Evolutionary conservation across 768 basidiomycete genomes (phyloP).

Genomic region (Boletus sensibilis): DNA sequence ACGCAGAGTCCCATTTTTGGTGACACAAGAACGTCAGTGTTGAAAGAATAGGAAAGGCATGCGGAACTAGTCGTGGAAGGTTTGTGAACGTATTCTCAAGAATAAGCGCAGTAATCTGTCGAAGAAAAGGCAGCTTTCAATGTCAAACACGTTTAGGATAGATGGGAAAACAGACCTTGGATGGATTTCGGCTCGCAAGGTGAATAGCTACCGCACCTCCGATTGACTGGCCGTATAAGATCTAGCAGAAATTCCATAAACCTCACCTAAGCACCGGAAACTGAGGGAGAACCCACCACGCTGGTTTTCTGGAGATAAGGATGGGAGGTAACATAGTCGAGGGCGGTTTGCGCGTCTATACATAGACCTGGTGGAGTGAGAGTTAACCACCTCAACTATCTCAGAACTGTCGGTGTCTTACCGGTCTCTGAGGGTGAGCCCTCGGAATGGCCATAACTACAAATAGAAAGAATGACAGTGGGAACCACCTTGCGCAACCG

Average conservation of each 20-base stretch:
- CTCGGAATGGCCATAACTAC: conserved; percentile 84
- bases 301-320: conserved; percentile 62
- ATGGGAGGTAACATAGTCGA: conserved; percentile 70
- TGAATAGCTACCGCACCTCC: conserved; percentile 93
- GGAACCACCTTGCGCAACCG: neutral
- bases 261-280: neutral
- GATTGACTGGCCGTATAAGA: conserved; percentile 83
- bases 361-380: conserved; percentile 52
- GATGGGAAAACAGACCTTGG: conserved; percentile 44
- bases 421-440: conserved; percentile 86
- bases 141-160: neutral
- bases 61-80: conserved; percentile 77
- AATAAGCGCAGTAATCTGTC: conserved; percentile 72
- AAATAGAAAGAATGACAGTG: neutral
- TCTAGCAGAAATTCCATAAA: conserved; percentile 35
- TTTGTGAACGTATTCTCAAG: conserved; percentile 94
- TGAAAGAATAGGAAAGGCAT: conserved; percentile 68
- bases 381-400: neutral
- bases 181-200: conserved; percentile 74
- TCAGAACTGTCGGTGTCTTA: conserved; percentile 23
- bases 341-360: conserved; percentile 80
- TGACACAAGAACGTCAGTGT: conserved; percentile 80
- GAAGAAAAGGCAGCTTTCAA: neutral
- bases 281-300: conserved; percentile 47
- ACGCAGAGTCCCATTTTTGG: conserved; percentile 83